Evolutionary conservation across 2,329 filamentous ascomycete species (phyloP).

Genomic region (Gliomastix tumulicola): DNA sequence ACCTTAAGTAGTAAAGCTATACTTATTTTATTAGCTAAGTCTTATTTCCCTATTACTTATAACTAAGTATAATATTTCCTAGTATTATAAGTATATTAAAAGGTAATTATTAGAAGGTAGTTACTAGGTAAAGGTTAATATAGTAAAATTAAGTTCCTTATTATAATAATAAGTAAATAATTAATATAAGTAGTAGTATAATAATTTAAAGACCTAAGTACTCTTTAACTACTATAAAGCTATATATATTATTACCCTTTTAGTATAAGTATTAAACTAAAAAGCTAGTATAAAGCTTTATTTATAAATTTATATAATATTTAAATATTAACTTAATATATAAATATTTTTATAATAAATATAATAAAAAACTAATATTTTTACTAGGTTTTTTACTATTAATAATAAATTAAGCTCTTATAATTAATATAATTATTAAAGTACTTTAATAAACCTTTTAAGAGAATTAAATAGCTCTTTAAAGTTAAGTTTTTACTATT

Average conservation of each 20-base stretch:
- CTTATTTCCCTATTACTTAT: not conserved
- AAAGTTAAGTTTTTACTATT: too few species aligned
- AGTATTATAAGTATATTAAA: not conserved
- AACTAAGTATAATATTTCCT: not conserved
- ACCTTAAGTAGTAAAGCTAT: not conserved
- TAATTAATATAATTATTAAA: too few species aligned
- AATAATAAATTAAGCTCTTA: too few species aligned
- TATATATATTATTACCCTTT: not conserved
- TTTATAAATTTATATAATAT: conserved; percentile 4
- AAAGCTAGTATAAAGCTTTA: not conserved
- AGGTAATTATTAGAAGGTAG: not conserved
- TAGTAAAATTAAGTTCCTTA: not conserved
- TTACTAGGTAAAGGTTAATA: not conserved
- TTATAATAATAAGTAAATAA: not conserved
- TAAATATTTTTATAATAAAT: conserved; percentile 7
- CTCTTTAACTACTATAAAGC: too few species aligned
- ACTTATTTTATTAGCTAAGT: not conserved
- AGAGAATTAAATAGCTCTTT: too few species aligned
- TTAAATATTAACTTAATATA: conserved; percentile 6
- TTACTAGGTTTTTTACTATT: too few species aligned
- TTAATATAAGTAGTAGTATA: not conserved
- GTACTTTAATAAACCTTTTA: too few species aligned
- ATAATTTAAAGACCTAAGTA: not conserved
- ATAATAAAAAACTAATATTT: conserved; percentile 7
- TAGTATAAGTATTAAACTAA: not conserved